Base-by-base conservation (phyloP, 1,139 yeast species). In the Kurtzmaniella natalensis region DNA sequence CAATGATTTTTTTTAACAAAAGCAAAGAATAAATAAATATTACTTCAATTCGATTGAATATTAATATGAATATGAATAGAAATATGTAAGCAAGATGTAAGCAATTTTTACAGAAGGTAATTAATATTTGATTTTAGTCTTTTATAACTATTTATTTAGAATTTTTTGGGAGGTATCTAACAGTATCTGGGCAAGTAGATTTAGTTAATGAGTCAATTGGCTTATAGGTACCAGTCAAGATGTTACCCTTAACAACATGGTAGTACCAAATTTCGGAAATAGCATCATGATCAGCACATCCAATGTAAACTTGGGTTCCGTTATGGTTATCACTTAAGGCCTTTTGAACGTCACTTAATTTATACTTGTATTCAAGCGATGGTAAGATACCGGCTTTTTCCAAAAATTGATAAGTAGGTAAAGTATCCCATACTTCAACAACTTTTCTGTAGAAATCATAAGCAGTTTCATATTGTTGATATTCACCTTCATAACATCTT, bases 211-310 rank as follows among this genome's bases (percentile, higher is more conserved):
- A 35, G 39, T 59, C 64, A 31, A 52, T 48, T 11, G 63, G 53
- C 41, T 49, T 55, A 43, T 55, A 61, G 31, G 53, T 55, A 20
- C 69, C 69, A 18, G 62, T 57, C 45, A 62, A 57, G 2, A 61
- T 59, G 30, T 51, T 55, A 2, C 70, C 71, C 37, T 51, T 57
- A 32, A 64, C 52, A 39, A 56, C 48, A 44, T 61, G 57, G 47
- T 59, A 64, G 48, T 64, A 64, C 64, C 66, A 65, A 35, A 65
- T 51, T 44, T 65, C 66, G 37, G 57, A 54, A 30, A 65, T 50
- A 31, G 65, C 55, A 24, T 35, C 25, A 14, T 59, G 59, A 33
- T 53, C 47, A 24, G 45, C 40, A 46, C 72, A 65, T 5, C 66
- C 67, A 36, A 65, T 51, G 40, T 55, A 59, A 14, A 64, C 70